Percentiles rank a stretch among this genome's conserved stretches.
Evolutionary conservation across 139 green algal species (phyloP).

Genomic region (Micractinium sp.): DNA sequence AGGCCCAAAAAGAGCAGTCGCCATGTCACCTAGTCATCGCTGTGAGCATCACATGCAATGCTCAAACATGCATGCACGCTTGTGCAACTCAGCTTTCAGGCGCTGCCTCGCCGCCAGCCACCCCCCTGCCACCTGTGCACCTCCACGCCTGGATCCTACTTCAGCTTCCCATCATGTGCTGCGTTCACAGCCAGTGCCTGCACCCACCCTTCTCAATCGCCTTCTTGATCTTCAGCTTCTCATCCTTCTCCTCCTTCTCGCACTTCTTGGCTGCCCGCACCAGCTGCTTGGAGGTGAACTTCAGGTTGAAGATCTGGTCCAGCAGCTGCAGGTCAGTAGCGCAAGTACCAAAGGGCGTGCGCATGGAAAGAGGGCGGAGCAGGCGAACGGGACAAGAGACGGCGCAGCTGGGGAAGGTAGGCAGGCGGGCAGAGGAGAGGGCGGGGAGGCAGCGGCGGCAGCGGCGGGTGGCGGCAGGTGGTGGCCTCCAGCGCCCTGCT

Average conservation of each 20-base stretch:
- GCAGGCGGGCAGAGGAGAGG: background rate
- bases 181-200: background rate
- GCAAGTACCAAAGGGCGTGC: too few species aligned
- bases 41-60: too few species aligned
- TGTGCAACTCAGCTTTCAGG: too few species aligned
- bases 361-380: background rate
- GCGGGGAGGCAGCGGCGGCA: background rate
- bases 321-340: slow-evolving; percentile 41
- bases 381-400: background rate
- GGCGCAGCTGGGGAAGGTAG: background rate
- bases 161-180: too few species aligned
- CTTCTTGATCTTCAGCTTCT: slow-evolving; percentile 95
- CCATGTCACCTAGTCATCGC: too few species aligned
- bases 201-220: slow-evolving; percentile 93
- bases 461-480: background rate
- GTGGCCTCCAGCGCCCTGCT: background rate
- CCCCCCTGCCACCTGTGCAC: too few species aligned
- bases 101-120: too few species aligned
- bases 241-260: slow-evolving; percentile 95
- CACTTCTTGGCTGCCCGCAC: slow-evolving; percentile 77
- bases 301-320: slow-evolving; percentile 97
- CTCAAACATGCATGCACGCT: too few species aligned
- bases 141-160: too few species aligned
- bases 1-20: too few species aligned
- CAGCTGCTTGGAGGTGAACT: slow-evolving; percentile 95